A percentile compares a stretch with the other conserved stretches of the same genome.
These are phyloP conservation scores for Beauveria scarabaeidicola DNA, from an alignment of 2,329 filamentous ascomycete genomes.

Conservation along the genomic window DNA sequence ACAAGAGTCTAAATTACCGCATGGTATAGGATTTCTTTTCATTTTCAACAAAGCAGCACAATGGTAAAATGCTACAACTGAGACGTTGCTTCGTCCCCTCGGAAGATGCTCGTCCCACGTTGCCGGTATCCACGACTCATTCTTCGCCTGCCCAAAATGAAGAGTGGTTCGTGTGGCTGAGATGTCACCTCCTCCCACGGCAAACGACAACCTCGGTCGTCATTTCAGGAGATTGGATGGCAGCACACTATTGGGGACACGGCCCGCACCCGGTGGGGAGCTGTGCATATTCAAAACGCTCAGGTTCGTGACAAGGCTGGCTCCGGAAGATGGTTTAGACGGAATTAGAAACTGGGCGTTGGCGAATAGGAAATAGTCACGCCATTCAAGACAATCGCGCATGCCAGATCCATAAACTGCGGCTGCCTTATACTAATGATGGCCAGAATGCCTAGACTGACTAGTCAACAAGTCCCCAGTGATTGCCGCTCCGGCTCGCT, in stretches of 20 bases:
- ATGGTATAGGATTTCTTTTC: too few species aligned
- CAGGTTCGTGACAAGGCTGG: background rate
- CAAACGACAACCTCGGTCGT: background rate
- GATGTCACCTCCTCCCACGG: background rate
- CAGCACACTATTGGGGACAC: background rate
- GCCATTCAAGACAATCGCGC: background rate
- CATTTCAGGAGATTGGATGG: constrained; percentile 4
- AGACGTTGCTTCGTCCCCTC: too few species aligned
- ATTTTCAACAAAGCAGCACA: too few species aligned
- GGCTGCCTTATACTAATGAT: too few species aligned
- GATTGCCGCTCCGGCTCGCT: background rate
- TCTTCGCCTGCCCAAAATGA: background rate
- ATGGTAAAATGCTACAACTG: too few species aligned
- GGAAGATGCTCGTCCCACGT: too few species aligned
- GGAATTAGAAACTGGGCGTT: background rate
- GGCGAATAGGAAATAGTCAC: background rate
- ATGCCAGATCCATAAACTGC: too few species aligned
- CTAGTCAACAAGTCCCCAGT: too few species aligned
- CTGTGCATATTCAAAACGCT: background rate
- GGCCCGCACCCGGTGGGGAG: background rate
- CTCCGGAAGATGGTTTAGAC: background rate
- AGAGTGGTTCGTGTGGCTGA: background rate
- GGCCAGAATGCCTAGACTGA: background rate
- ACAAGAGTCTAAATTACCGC: too few species aligned
- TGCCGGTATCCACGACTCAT: background rate